Evolutionary conservation across 495 filamentous ascomycete genomes (phyloP), one percentile per base, ranked within the genome.

Genomic region (Neurospora discreta): DNA sequence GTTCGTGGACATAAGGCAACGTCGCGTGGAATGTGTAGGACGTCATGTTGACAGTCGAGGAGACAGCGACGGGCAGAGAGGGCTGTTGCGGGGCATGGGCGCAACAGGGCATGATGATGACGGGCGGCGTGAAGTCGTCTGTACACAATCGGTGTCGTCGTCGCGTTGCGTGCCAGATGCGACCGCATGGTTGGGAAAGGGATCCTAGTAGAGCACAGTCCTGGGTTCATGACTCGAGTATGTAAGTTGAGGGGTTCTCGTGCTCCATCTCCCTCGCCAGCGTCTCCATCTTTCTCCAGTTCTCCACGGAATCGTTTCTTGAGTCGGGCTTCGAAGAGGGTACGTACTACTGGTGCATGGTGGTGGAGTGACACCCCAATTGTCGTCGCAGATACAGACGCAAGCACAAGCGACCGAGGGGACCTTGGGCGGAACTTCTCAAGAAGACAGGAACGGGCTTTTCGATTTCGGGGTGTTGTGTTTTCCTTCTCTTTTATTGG

Each of bases 161-260:
- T 65, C 52, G 52, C 52, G 26, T 65, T 82, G 80, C 90, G 87
- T 68, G 92, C 90, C 75, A 97, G 87, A 77, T 93, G 91, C 80
- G 93, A 94, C 77, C 90, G 91, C 93, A 96, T 96, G 73, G 80
- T 76, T 65, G 81, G 77, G 74, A 79, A 73, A 78, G 71, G 69
- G 71, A 73, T 65, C 69, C 72, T 80, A 75, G 40, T 73, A 39
- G 16, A 44, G 71, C 73, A 41, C 71, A 74, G 74, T 73, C 38
- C 71, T 79, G 68, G 42, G 15, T 65, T 40, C 39, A 38, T 71
- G 38, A 23, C 44, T 36, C 68, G 39, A 65, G 40, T n/a, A n/a
- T n/a, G n/a, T 52, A 74, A 44, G 43, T 26, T 38, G 36, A 69
- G 39, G 65, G 16, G 13, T 33, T 39, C 18, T 23, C 20, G 69